These are phyloP conservation scores for Linum tenue DNA, from an alignment of 345 rosid genomes.

Conservation along the genomic window DNA sequence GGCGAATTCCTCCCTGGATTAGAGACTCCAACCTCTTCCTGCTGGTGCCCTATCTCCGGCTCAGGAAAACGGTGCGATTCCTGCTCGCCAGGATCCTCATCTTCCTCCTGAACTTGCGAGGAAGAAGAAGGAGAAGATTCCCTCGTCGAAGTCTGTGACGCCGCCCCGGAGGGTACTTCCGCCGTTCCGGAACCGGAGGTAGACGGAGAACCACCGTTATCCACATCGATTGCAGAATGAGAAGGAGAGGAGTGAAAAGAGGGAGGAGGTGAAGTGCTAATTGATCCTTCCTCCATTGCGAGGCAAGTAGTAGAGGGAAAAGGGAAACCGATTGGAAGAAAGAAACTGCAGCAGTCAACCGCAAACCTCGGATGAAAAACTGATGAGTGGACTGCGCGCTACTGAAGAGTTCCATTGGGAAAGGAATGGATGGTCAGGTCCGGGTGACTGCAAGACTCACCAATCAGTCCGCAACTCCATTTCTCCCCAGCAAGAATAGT, in stretches of 20 bases:
- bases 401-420: background rate
- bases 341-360: background rate
- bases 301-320: background rate
- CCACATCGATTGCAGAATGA: background rate
- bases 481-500: background rate
- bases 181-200: background rate
- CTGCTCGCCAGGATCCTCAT: background rate
- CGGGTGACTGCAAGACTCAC: background rate
- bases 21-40: constrained; percentile 17
- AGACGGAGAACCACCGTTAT: background rate
- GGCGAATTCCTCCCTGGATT: constrained; percentile 23
- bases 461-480: background rate
- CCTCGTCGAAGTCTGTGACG: background rate
- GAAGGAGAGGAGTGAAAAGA: background rate
- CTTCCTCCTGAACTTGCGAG: constrained; percentile 6
- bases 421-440: background rate
- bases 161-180: background rate
- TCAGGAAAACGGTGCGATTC: background rate
- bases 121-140: constrained; percentile 6
- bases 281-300: background rate
- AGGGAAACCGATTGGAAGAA: background rate
- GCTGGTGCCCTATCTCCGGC: constrained; percentile 30
- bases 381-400: background rate
- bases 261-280: background rate
- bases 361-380: background rate